Evolutionary conservation across 2,329 filamentous ascomycete species (phyloP), one percentile per base, ranked within the genome.

Genomic region (Colletotrichum graminicola): DNA sequence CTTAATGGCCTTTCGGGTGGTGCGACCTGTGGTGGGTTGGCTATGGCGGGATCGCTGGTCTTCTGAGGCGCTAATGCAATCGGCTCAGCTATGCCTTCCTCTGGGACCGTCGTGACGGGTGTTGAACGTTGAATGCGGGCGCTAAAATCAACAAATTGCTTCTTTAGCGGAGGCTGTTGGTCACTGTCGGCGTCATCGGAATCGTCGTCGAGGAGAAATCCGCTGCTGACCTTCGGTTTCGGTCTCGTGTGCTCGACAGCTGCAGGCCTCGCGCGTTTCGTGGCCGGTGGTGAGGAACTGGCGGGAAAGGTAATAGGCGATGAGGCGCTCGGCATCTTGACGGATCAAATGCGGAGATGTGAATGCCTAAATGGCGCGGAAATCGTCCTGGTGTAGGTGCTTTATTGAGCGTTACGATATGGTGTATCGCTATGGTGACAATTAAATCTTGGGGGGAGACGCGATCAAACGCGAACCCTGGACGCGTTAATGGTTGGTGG

Each of bases 251-350:
- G 74, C 56, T 77, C 76, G 77, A 79, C 63, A 74, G 78, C 73
- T 74, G 83, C 81, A 56, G 79, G 79, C 73, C 77, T 76, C 60
- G 80, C 73, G 72, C 82, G 81, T 73, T 83, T 84, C 39, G 77
- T 70, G 2, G 76, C 73, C 1, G 76, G 76, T 51, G 80, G 80
- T 47, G 79, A 75, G 32, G 88, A 88, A 76, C 84, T 89, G 8
- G 83, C 79, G 2, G 89, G 88, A 71, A 89, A 89, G 34, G 83
- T 77, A 26, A 90, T 80, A 2, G 90, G 88, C 18, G 90, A 91
- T 8, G 90, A 91, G 49, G 87, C 84, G 47, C 86, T 84, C 34
- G 88, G 81, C 89, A 92, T 92, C 54, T 62, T 69, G 69, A 8
- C 3, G 23, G 1, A 8, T 29, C 7, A 21, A 8, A 29, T 47